Base-by-base conservation (phyloP, 1,139 yeast genomes). In the Arxiozyma slooffiae region DNA sequence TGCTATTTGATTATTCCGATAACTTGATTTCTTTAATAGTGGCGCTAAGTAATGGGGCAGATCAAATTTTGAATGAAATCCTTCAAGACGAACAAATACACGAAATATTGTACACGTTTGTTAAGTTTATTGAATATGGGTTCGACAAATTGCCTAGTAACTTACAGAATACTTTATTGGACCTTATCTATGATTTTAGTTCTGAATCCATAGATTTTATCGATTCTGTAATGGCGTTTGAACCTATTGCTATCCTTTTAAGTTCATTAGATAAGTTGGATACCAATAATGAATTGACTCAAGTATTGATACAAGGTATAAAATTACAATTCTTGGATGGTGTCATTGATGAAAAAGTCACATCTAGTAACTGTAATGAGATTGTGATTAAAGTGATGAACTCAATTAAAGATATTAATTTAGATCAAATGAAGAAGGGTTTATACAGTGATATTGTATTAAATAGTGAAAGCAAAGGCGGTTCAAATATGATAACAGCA, bases 11-110 rank as follows among this genome's bases (percentile, higher is more conserved):
- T 55, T 81, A 79, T 59, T 71, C 84, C 1, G 97, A 89, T 57
- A 89, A 88, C 61, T 63, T 89, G 40, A 64, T 87, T 41, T 81
- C 92, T 0, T 73, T 90, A 48, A 66, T 82, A 7, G 80, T 84
- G 17, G 84, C 84, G 1, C 69, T 92, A 51, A 81, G 85, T 17
- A 77, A 81, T 55, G 78, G 82, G 6, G 78, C 85, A 11, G 82
- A 79, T 39, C 82, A 78, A 41, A 74, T 85, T 23, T 78, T 79
- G 54, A 77, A 76, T 11, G 71, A 72, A 9, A 67, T 88, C 7
- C 68, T 77, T 48, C 64, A 67, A 1, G 74, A 72, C 37, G 74
- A 63, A 8, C 63, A 63, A 44, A 50, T 67, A 16, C 62, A 60
- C 14, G 63, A 62, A 17, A 60, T 78, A 7, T 67, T 80, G 49